phyloP scores from a whole-genome alignment of 495 filamentous ascomycete species.

The Aspergillus funiculosus region DNA sequence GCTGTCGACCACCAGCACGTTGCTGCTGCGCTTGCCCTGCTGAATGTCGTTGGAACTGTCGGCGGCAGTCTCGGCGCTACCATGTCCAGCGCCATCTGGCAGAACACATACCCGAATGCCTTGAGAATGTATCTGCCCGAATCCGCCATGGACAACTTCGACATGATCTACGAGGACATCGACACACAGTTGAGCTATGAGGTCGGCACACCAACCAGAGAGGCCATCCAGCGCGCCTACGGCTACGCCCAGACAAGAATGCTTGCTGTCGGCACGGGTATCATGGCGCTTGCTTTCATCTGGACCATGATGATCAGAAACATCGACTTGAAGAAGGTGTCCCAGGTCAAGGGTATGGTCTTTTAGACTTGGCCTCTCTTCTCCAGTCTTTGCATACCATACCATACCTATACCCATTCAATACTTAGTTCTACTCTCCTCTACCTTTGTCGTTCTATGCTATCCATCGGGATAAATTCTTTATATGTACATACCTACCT shows the following conservation, averaged over 20 bases:
- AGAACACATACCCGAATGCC: conserved; percentile 47
- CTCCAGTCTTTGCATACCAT: too few species aligned
- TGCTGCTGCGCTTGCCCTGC: conserved; percentile 58
- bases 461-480: too few species aligned
- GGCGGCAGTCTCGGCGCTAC: conserved; percentile 61
- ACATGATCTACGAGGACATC: conserved; percentile 48
- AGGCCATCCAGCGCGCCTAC: conserved; percentile 52
- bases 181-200: conserved; percentile 46
- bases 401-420: too few species aligned
- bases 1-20: conserved; percentile 59
- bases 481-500: too few species aligned
- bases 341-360: conserved; percentile 31
- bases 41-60: conserved; percentile 54
- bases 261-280: conserved; percentile 43
- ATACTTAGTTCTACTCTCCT: too few species aligned
- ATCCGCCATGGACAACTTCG: conserved; percentile 27
- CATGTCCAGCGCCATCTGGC: conserved; percentile 63
- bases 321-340: conserved; percentile 49
- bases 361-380: too few species aligned
- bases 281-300: conserved; percentile 43
- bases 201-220: conserved; percentile 40
- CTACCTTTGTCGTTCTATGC: too few species aligned
- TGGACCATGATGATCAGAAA: conserved; percentile 47
- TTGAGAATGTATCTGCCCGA: conserved; percentile 53
- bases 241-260: conserved; percentile 50